phyloP scores from a whole-genome alignment of 331 rosid genomes.

The Prunus yedoensis region DNA sequence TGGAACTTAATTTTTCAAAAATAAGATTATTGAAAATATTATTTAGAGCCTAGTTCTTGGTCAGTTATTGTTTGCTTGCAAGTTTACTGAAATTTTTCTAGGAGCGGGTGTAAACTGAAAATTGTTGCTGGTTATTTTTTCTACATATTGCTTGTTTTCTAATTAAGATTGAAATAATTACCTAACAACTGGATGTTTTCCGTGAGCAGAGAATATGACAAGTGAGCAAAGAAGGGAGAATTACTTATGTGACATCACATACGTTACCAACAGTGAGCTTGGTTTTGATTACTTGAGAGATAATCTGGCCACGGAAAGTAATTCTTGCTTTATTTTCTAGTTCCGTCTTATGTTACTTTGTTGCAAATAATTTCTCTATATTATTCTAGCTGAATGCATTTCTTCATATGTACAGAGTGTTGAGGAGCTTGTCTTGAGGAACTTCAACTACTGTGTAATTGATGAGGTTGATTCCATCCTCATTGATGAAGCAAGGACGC shows the following conservation, averaged over 20 bases:
- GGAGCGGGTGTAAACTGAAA: background rate
- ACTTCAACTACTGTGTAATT: conserved; percentile 83
- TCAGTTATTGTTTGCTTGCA: background rate
- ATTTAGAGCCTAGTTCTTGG: background rate
- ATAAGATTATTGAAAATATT: background rate
- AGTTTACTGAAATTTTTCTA: background rate
- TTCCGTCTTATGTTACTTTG: conserved; percentile 14
- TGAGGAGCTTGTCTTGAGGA: conserved; percentile 91
- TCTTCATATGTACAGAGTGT: conserved; percentile 69
- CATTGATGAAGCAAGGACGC: conserved; percentile 97
- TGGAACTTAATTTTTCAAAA: background rate
- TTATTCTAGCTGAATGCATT: conserved; percentile 18
- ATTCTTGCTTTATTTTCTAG: conserved; percentile 53
- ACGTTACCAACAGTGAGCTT: conserved; percentile 95
- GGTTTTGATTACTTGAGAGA: conserved; percentile 98
- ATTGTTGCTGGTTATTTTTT: background rate
- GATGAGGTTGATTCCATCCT: conserved; percentile 99
- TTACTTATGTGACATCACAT: conserved; percentile 86
- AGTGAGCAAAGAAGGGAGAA: conserved; percentile 91
- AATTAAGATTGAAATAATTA: conserved; percentile 6
- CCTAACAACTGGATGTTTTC: conserved; percentile 25
- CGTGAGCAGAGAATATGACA: conserved; percentile 92
- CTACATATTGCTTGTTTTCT: background rate
- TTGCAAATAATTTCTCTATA: conserved; percentile 14
- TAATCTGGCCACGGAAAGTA: conserved; percentile 99